These are phyloP conservation scores for Annulohypoxylon nitens DNA, from an alignment of 495 filamentous ascomycete genomes.

Conservation along the genomic window DNA sequence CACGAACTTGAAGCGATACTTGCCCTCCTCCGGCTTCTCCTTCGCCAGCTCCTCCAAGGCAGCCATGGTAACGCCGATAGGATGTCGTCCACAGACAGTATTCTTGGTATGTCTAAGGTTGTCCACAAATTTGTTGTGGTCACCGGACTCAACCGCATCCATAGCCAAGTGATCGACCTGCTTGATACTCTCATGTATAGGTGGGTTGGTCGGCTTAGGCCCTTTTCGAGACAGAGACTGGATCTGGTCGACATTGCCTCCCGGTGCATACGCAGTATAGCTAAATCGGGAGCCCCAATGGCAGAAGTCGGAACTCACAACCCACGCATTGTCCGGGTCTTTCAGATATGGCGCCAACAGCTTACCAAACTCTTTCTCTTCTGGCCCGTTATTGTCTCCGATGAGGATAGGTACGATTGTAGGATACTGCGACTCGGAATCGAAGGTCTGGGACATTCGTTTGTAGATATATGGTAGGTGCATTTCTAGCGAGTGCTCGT, in stretches of 20 bases:
- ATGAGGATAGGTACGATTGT: slow-evolving; percentile 89
- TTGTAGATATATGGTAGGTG: slow-evolving; percentile 96
- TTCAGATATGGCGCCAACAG: slow-evolving; percentile 84
- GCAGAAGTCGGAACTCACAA: slow-evolving; percentile 95
- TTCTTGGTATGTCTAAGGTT: slow-evolving; percentile 81
- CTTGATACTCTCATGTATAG: slow-evolving; percentile 88
- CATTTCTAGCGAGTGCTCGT: slow-evolving; percentile 97
- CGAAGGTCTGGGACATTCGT: slow-evolving; percentile 72
- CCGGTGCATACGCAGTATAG: slow-evolving; percentile 84
- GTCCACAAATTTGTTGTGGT: slow-evolving; percentile 74
- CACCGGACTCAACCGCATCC: slow-evolving; percentile 81
- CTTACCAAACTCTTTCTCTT: slow-evolving; percentile 77
- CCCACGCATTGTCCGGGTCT: slow-evolving; percentile 82
- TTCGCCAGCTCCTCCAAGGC: slow-evolving; percentile 74
- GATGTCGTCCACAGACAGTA: slow-evolving; percentile 95
- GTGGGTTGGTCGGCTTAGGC: slow-evolving; percentile 60
- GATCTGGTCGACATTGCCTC: slow-evolving; percentile 50
- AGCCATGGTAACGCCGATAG: slow-evolving; percentile 94
- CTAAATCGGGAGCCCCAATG: slow-evolving; percentile 93
- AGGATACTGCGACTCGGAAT: slow-evolving; percentile 68
- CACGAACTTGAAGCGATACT: slow-evolving; percentile 83
- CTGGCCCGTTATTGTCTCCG: slow-evolving; percentile 74
- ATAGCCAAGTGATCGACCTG: slow-evolving; percentile 85
- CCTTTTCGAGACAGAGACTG: slow-evolving; percentile 35
- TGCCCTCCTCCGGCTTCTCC: slow-evolving; percentile 55